Base-by-base conservation (phyloP, 2,329 filamentous ascomycete species). In the Cladosporium cucumerinum region DNA sequence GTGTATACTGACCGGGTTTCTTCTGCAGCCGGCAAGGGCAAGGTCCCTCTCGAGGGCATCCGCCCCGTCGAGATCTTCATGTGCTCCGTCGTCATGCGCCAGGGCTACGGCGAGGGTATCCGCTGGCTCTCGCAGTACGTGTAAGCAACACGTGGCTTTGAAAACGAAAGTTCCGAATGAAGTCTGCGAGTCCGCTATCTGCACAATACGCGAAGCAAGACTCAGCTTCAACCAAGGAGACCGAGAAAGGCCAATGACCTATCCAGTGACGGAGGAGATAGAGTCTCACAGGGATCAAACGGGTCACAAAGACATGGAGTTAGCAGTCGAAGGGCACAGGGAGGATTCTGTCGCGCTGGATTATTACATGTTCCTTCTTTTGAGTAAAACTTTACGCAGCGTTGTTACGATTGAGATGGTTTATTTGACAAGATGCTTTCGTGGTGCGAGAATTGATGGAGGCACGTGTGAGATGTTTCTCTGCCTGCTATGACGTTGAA, bases 81-180 rank as follows among this genome's bases (percentile, higher is more conserved):
- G 95, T 98, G 93, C 86, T 96, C 92, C 74, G 93, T 98, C 72
- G 94, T 98, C 68, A 97, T 97, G 92, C 87, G 94, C 80, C 94
- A 98, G 84, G 95, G 74, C 65, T 96, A 96, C 78, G 92, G 92
- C 63, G 93, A 96, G 73, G 93, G 86, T 73, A 94, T 96, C 80
- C 87, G 92, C 82, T 96, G 92, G 93, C 80, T 96, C 80, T 75
- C 91, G 64, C 92, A 96, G 84, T 96, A 96, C 76, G 91, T 96
- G 77, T 96, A 89, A 83, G 34, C 26, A 25, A 62, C 60, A 62
- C 60, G 49, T 55, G 21, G 8, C n/a, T 25, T 12, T 30, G 4
- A 21, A 49, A 23, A 21, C 39, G 21, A 39, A 57, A 30, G 26
- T 32, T 36, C 6, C 39, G n/a, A 21, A 21, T 11, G n/a, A 46